phyloP scores from a whole-genome alignment of 2,329 filamentous ascomycete genomes.

The Colletotrichum falcatum region DNA sequence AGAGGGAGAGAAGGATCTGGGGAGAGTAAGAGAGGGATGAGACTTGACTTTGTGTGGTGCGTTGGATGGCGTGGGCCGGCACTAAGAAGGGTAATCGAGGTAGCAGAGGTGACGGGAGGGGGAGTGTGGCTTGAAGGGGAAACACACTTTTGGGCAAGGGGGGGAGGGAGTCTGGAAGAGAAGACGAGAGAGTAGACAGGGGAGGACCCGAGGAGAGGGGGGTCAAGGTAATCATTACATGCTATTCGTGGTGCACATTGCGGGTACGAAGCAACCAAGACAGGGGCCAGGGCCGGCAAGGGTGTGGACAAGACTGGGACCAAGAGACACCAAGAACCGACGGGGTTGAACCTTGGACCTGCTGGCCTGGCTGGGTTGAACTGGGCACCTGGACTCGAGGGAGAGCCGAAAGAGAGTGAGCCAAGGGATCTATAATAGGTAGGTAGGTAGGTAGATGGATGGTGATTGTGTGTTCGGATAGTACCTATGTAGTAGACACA shows the following conservation, averaged over 20 bases:
- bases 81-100: slow-evolving; percentile 19
- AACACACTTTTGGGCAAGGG: slow-evolving; percentile 34
- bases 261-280: slow-evolving; percentile 38
- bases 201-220: slow-evolving; percentile 29
- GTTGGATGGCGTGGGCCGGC: slow-evolving; percentile 12
- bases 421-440: background rate
- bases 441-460: no score
- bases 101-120: slow-evolving; percentile 1
- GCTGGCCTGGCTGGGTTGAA: background rate
- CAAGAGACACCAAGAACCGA: slow-evolving; percentile 10
- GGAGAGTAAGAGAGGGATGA: slow-evolving; percentile 32
- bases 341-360: slow-evolving; percentile 1
- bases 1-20: slow-evolving; percentile 30
- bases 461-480: background rate
- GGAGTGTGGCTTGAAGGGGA: slow-evolving; percentile 39
- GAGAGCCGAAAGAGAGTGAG: background rate
- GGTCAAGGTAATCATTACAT: slow-evolving; percentile 37
- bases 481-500: background rate
- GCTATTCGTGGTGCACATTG: slow-evolving; percentile 39
- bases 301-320: slow-evolving; percentile 12
- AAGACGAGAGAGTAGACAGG: slow-evolving; percentile 26
- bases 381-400: background rate
- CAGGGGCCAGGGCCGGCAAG: slow-evolving; percentile 27
- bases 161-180: slow-evolving; percentile 14
- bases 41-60: slow-evolving; percentile 37